These are phyloP conservation scores for Tricladium varicosporioides DNA, from an alignment of 2,329 filamentous ascomycete species.

Conservation along the genomic window DNA sequence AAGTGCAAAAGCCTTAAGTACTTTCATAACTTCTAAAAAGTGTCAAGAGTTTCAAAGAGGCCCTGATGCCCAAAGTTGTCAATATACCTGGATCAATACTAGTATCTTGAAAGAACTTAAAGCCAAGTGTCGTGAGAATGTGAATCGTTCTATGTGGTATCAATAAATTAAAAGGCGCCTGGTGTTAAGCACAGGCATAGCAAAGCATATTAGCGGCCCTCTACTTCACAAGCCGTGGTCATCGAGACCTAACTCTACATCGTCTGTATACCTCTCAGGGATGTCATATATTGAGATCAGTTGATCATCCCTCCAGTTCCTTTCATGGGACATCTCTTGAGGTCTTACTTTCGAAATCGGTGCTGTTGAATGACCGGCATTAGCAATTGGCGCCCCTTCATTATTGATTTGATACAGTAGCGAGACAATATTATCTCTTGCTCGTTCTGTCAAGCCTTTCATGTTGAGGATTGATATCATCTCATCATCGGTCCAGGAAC, in stretches of 20 bases:
- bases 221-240: neutral
- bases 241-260: neutral
- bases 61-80: no score
- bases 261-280: neutral
- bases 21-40: no score
- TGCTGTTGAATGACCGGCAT: neutral
- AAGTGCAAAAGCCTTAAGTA: no score
- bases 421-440: neutral
- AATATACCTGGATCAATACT: no score
- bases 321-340: neutral
- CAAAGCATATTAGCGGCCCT: neutral
- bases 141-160: neutral
- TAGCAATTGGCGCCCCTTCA: neutral
- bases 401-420: neutral
- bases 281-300: neutral
- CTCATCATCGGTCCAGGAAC: neutral
- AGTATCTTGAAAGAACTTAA: neutral
- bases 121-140: no score
- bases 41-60: no score
- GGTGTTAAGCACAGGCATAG: neutral
- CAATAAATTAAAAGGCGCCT: neutral
- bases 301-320: neutral
- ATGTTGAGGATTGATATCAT: neutral
- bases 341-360: neutral
- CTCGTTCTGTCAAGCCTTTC: neutral